Evolutionary conservation across 805 yeast species (phyloP), one percentile per base, ranked within the genome.

Genomic region (Starmerella riodocensis): DNA sequence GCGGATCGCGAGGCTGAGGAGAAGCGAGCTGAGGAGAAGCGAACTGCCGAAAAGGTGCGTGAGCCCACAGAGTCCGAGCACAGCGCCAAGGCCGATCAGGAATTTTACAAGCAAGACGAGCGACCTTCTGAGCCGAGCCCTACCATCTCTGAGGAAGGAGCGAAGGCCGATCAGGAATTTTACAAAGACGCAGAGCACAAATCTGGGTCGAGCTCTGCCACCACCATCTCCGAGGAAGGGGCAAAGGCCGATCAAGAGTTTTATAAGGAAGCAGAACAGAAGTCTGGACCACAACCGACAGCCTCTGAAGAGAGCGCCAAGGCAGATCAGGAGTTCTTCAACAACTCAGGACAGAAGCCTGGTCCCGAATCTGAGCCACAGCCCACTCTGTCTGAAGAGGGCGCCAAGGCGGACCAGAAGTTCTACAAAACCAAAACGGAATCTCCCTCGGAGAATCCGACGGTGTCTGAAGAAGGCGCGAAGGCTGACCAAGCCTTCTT

Each of bases 191-290:
- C 19, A 29, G 22, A 12, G n/a, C 19, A 7, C 20, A 11, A 29
- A 31, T 21, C 21, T 24, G 21, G 41, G n/a, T n/a, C n/a, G n/a
- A n/a, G n/a, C n/a, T n/a, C n/a, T n/a, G n/a, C n/a, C n/a, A n/a
- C 46, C 24, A 43, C 49, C 20, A 28, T 13, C 9, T 37, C 48
- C 21, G 51, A 46, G 42, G 40, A 30, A 16, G 47, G 21, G 13
- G 42, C 40, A 18, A 46, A 46, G 38, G 46, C 47, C 17, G 50
- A 47, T 33, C 19, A 34, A 13, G 36, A 37, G 22, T 28, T 32
- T 20, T 29, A 32, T 9, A 19, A 26, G 18, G 26, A 32, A 11
- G 36, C 25, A 29, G 36, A 25, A 26, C 36, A 16, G 19, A n/a
- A 17, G 12, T 24, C 12, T 24, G 12, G 8, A 12, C 26, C 26